Evolutionary conservation across 768 basidiomycete species (phyloP), one percentile per base, ranked within the genome.

Genomic region (Auricularia sp.): DNA sequence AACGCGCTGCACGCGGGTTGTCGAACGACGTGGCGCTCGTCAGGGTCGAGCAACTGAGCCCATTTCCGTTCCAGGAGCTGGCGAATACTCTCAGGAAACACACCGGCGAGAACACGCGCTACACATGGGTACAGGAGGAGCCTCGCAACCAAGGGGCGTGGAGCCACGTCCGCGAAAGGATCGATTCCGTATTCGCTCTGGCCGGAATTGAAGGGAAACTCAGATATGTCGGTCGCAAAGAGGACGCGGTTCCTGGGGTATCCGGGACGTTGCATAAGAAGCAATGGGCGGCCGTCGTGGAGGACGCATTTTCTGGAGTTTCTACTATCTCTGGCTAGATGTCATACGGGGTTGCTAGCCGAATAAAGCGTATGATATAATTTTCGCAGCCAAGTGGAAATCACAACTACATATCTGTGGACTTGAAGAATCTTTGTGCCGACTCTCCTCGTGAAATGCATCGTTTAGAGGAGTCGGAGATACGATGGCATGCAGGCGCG

Each of bases 61-160:
- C 93, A 0, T 96, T 97, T 83, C 93, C 94, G 0, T 93, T 91
- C 72, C 64, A 71, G 0, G 76, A 77, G 29, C 75, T 94, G 0
- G 51, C 36, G 34, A 80, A 74, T 0, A 67, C 69, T 3, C 11
- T 59, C 29, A 18, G 21, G 10, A 8, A 6, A 14, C 21, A 51
- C 47, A 21, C 47, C 14, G 6, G 21, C 6, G 8, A 29, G 23
- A 65, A 66, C 3, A 18, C 43, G 3, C 80, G 84, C 62, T 70
- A 82, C 36, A 56, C 81, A 7, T 96, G 89, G 85, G 77, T 91
- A 18, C 93, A 97, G 72, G 93, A 95, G 71, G 93, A 95, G 71
- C 87, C 93, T 2, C 83, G 78, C 71, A 96, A 97, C 71, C 93
- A 95, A 73, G 93, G 93, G 1, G 84, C 88, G 2, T 94, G 81